phyloP scores from a whole-genome alignment of 331 rosid species.

The Erythrophleum ivorense region DNA sequence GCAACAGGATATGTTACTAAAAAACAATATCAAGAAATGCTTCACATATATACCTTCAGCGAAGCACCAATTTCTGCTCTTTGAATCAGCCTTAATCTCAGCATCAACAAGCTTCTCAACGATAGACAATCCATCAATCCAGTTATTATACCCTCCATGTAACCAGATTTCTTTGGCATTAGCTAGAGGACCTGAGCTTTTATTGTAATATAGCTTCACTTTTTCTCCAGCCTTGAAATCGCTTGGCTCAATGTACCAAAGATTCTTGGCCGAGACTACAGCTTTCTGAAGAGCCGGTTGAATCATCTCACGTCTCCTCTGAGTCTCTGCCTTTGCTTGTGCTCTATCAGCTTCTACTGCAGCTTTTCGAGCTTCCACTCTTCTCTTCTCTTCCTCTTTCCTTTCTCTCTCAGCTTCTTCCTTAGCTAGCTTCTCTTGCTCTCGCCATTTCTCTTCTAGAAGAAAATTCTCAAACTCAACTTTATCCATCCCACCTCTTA shows the following conservation, averaged over 20 bases:
- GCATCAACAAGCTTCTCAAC: conserved; percentile 67
- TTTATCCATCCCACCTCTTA: conserved; percentile 79
- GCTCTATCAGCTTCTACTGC: conserved; percentile 71
- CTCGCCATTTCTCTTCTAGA: conserved; percentile 85
- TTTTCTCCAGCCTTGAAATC: conserved; percentile 60
- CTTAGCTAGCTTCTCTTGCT: conserved; percentile 69
- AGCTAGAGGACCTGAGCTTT: conserved; percentile 86
- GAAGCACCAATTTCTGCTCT: conserved; percentile 81
- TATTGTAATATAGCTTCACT: conserved; percentile 71
- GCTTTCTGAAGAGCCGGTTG: conserved; percentile 54
- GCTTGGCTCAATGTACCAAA: conserved; percentile 76
- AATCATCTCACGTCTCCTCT: conserved; percentile 57
- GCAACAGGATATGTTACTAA: too few relatives aligned
- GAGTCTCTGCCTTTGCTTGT: conserved; percentile 63
- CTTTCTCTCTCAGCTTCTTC: too few relatives aligned
- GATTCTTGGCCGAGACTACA: conserved; percentile 59
- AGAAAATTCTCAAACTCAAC: conserved; percentile 73
- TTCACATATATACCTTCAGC: conserved; percentile 86
- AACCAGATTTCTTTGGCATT: conserved; percentile 75
- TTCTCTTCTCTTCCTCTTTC: conserved; percentile 75
- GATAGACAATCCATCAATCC: conserved; percentile 74
- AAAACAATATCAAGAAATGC: too few relatives aligned
- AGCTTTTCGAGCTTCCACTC: conserved; percentile 67
- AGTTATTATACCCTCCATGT: conserved; percentile 82
- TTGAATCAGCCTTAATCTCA: conserved; percentile 56